Percentiles rank a stretch among this genome's conserved stretches.
Evolutionary conservation across 176 grass and related monocot species (phyloP).

Genomic region (Oryza meridionalis): DNA sequence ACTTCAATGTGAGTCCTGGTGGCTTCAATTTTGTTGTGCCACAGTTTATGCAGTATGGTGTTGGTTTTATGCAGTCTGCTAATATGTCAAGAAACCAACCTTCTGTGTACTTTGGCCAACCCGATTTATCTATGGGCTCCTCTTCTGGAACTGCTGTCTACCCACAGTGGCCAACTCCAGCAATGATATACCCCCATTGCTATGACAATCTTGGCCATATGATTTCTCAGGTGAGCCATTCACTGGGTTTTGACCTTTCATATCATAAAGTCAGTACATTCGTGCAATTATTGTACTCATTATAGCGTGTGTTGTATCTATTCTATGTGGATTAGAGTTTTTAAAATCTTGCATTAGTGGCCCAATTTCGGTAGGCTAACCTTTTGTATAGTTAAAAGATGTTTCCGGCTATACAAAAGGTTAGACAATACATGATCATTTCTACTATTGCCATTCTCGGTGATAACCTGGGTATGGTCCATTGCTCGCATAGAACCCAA

Average conservation of each 20-base stretch:
- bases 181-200: slow-evolving; percentile 89
- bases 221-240: slow-evolving; percentile 69
- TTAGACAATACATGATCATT: neutral
- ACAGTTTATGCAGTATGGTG: slow-evolving; percentile 67
- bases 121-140: slow-evolving; percentile 59
- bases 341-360: neutral
- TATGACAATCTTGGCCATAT: slow-evolving; percentile 71
- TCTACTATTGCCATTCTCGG: neutral
- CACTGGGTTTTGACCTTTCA: neutral
- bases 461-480: neutral
- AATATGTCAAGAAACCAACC: slow-evolving; percentile 73
- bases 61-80: slow-evolving; percentile 56
- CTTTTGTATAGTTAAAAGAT: neutral
- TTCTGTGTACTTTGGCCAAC: slow-evolving; percentile 58
- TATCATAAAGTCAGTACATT: neutral
- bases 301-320: too few species aligned
- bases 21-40: slow-evolving; percentile 57
- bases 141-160: slow-evolving; percentile 63
- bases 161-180: slow-evolving; percentile 67
- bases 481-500: neutral
- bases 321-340: neutral
- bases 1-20: slow-evolving; percentile 52
- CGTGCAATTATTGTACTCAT: neutral
- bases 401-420: neutral
- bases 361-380: neutral